phyloP scores from a whole-genome alignment of 1,139 yeast genomes.

The Lodderomyces jiufengensis region DNA sequence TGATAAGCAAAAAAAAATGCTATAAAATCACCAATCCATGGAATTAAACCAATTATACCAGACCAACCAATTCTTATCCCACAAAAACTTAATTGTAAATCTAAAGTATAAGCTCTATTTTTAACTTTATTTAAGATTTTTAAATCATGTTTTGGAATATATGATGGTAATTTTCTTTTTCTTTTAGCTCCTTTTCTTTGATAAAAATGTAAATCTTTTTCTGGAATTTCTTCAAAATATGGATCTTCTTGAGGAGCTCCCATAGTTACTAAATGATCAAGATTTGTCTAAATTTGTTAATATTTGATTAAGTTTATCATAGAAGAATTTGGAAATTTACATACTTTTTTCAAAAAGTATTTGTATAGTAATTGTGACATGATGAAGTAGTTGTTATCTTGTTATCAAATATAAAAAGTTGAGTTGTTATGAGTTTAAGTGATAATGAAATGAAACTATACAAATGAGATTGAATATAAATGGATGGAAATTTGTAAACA shows the following conservation, averaged over 20 bases:
- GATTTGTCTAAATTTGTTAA: constrained; percentile 27
- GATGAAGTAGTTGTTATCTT: not conserved
- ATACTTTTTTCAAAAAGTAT: constrained; percentile 37
- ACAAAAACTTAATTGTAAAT: constrained; percentile 57
- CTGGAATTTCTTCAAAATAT: constrained; percentile 48
- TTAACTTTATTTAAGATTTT: constrained; percentile 51
- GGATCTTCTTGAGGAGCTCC: constrained; percentile 43
- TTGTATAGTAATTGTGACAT: constrained; percentile 22
- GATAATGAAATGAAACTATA: too few relatives aligned
- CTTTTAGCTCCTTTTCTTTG: constrained; percentile 47
- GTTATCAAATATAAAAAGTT: too few relatives aligned
- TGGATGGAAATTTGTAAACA: too few relatives aligned
- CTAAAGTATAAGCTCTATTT: constrained; percentile 62
- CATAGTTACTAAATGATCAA: constrained; percentile 31
- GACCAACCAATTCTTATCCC: constrained; percentile 74
- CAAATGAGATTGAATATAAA: too few relatives aligned
- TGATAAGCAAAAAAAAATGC: constrained; percentile 49
- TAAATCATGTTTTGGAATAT: constrained; percentile 52
- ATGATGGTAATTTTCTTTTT: constrained; percentile 49
- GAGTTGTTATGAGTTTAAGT: too few relatives aligned
- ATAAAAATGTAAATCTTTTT: constrained; percentile 41
- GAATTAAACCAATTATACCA: constrained; percentile 66
- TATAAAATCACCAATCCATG: constrained; percentile 58
- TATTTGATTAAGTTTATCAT: not conserved
- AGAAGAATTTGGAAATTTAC: too few relatives aligned